A percentile compares a stretch with the other conserved stretches of the same genome.
These are phyloP conservation scores for Ogataea naganishii DNA, from an alignment of 805 yeast genomes.

Conservation along the genomic window DNA sequence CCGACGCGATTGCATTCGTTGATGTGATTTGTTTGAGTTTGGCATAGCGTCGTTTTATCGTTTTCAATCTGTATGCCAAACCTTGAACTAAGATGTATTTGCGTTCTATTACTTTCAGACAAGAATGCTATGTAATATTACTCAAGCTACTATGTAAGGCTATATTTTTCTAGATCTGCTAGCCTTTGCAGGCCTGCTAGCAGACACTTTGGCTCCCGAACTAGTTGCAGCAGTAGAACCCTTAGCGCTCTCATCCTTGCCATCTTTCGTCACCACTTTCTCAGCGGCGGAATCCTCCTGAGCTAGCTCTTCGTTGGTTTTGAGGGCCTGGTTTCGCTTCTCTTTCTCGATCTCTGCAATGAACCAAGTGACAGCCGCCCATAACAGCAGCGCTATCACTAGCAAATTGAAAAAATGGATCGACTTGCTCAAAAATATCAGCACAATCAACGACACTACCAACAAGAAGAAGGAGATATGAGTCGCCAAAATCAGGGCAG, in stretches of 20 bases:
- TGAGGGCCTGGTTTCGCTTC: constrained; percentile 30
- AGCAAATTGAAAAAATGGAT: constrained; percentile 57
- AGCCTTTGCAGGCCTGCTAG: no score
- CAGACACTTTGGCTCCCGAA: neutral
- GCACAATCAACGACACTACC: constrained; percentile 42
- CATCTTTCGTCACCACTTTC: constrained; percentile 11
- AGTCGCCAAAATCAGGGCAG: constrained; percentile 82
- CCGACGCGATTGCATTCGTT: no score
- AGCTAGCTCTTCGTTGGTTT: constrained; percentile 32
- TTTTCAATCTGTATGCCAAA: no score
- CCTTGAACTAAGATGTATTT: no score
- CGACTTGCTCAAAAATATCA: constrained; percentile 53
- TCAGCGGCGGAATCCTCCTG: constrained; percentile 12
- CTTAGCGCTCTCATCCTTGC: constrained; percentile 3
- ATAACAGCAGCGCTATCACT: constrained; percentile 39
- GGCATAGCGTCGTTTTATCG: no score
- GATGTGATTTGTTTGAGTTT: no score
- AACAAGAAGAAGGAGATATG: constrained; percentile 72
- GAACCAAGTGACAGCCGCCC: constrained; percentile 86
- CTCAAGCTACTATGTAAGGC: no score
- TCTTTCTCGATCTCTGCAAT: constrained; percentile 52
- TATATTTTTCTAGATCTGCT: no score
- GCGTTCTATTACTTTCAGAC: no score
- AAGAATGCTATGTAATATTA: no score
- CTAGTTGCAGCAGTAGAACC: neutral